phyloP scores from a whole-genome alignment of 140 eudicot species.

The Oenanthe javanica region DNA sequence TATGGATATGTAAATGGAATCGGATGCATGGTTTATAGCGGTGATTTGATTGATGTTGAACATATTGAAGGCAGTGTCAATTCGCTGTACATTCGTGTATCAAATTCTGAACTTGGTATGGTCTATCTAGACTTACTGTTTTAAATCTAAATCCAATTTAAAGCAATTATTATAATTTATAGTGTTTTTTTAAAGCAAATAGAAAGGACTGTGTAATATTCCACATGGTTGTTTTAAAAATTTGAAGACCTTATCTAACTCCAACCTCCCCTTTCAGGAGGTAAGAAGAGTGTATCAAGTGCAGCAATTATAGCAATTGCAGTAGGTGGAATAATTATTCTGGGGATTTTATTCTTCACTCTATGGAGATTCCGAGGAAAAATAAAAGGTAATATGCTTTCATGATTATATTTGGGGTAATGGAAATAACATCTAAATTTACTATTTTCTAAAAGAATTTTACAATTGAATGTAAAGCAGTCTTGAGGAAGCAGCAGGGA shows the following conservation, averaged over 20 bases:
- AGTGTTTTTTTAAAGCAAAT: neutral
- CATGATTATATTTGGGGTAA: neutral
- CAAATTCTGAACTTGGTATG: conserved; percentile 55
- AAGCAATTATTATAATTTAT: no score
- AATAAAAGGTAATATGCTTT: conserved; percentile 29
- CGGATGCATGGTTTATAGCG: conserved; percentile 72
- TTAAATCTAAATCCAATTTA: no score
- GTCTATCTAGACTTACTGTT: neutral
- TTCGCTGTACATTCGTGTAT: conserved; percentile 45
- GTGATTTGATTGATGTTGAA: conserved; percentile 58
- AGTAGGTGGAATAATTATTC: conserved; percentile 25
- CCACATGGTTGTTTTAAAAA: neutral
- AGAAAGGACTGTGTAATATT: neutral
- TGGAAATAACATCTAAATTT: neutral
- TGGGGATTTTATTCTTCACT: conserved; percentile 27
- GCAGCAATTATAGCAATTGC: conserved; percentile 25
- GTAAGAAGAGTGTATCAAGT: conserved; percentile 19
- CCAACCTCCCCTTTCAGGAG: conserved; percentile 21
- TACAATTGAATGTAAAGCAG: conserved; percentile 10
- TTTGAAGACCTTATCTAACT: neutral
- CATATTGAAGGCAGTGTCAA: conserved; percentile 40
- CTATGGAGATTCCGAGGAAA: conserved; percentile 38
- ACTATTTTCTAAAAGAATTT: neutral
- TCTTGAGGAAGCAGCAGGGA: conserved; percentile 15
- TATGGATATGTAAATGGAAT: conserved; percentile 47